These are phyloP conservation scores for Populus trichocarpa DNA, from an alignment of 441 rosid species.

Conservation along the genomic window DNA sequence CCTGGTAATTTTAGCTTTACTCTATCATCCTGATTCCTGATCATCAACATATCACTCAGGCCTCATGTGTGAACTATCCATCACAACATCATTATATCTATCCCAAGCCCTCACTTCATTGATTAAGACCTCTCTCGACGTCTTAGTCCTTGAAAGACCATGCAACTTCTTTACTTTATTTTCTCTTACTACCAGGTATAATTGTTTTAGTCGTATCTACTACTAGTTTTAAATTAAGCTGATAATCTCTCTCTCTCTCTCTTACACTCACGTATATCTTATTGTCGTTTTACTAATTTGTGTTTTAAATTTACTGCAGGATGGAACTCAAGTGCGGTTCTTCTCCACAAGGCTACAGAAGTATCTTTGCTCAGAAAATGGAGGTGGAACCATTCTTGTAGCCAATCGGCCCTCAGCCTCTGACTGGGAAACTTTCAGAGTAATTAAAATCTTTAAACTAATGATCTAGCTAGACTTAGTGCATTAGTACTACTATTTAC, in stretches of 20 bases:
- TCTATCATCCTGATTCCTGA: background rate
- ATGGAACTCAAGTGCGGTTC: background rate
- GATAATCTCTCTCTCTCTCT: too few relatives aligned
- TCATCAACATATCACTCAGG: background rate
- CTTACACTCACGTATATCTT: background rate
- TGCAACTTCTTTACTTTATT: too few relatives aligned
- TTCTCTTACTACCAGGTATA: too few relatives aligned
- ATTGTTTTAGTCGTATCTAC: background rate
- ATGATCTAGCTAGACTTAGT: background rate
- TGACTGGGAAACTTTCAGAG: constrained; percentile 39
- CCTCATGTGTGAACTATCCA: background rate
- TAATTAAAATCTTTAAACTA: background rate
- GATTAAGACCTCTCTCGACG: too few relatives aligned
- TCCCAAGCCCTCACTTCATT: background rate
- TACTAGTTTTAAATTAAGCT: too few relatives aligned
- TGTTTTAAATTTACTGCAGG: background rate
- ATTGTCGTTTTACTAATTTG: background rate
- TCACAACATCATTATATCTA: too few relatives aligned
- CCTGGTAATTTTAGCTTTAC: constrained; percentile 21
- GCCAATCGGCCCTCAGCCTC: constrained; percentile 26
- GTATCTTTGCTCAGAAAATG: background rate
- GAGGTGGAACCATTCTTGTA: constrained; percentile 17
- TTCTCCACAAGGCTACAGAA: background rate
- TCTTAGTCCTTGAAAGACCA: too few relatives aligned
- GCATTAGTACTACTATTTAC: constrained; percentile 2